phyloP scores from a whole-genome alignment of 345 rosid genomes.

The Ceriops tagal region DNA sequence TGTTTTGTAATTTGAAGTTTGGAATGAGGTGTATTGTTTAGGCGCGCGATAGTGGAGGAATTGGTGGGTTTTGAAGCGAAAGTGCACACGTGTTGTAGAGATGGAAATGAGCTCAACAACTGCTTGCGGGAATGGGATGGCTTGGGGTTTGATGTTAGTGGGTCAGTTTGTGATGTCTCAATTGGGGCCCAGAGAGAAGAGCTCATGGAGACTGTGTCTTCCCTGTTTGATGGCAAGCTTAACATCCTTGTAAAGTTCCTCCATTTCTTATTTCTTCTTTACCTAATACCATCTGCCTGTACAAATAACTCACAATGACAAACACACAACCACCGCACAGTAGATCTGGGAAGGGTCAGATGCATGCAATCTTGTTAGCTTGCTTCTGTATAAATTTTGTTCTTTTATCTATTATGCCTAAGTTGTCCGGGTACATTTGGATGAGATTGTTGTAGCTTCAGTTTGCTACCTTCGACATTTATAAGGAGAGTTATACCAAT shows the following conservation, averaged over 20 bases:
- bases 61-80: constrained; percentile 60
- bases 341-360: too few relatives aligned
- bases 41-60: constrained; percentile 77
- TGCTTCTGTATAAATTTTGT: constrained; percentile 21
- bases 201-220: constrained; percentile 19
- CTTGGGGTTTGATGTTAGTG: constrained; percentile 42
- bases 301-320: too few relatives aligned
- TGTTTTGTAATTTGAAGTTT: not conserved
- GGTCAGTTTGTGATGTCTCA: constrained; percentile 59
- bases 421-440: not conserved
- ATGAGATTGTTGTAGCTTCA: not conserved
- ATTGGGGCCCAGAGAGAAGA: constrained; percentile 16
- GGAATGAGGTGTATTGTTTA: constrained; percentile 14
- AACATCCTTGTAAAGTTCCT: constrained; percentile 17
- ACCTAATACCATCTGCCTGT: not conserved
- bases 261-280: not conserved
- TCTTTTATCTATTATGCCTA: constrained; percentile 26
- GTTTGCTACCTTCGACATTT: not conserved
- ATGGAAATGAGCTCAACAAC: constrained; percentile 40
- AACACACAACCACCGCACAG: not conserved
- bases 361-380: too few relatives aligned
- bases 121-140: constrained; percentile 48
- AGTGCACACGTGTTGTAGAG: constrained; percentile 69
- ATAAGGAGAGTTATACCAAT: too few relatives aligned
- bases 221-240: constrained; percentile 19